Evolutionary conservation across 2,329 filamentous ascomycete species (phyloP).

Genomic region (Hypoxylon sp.): DNA sequence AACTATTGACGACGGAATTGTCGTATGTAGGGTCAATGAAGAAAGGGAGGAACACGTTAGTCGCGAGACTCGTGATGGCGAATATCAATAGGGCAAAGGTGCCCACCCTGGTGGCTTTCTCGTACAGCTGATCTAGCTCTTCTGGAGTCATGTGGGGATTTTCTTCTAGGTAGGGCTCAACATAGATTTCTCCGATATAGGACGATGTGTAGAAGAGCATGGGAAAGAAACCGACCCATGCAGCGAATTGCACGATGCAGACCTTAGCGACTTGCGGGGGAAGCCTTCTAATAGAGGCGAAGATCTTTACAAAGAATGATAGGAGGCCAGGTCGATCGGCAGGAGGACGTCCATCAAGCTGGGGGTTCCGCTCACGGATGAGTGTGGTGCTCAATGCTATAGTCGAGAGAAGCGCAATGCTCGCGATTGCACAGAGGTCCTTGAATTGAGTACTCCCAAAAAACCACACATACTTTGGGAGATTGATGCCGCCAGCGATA

Average conservation of each 20-base stretch:
- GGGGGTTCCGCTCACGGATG: constrained; percentile 85
- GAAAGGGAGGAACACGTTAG: constrained; percentile 87
- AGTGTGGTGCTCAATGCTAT: constrained; percentile 76
- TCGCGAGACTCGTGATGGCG: constrained; percentile 83
- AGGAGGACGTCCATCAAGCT: constrained; percentile 73
- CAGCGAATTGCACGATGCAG: constrained; percentile 84
- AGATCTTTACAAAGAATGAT: constrained; percentile 83
- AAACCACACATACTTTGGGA: constrained; percentile 80
- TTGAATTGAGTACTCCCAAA: constrained; percentile 93
- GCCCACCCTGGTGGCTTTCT: constrained; percentile 85
- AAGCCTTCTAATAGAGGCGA: constrained; percentile 79
- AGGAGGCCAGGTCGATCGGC: constrained; percentile 74
- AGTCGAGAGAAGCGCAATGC: constrained; percentile 76
- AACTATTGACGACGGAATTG: constrained; percentile 52
- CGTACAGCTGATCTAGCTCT: constrained; percentile 84
- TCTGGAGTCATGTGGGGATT: constrained; percentile 82
- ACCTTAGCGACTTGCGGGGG: constrained; percentile 86
- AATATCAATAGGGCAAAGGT: constrained; percentile 92
- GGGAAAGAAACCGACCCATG: constrained; percentile 96
- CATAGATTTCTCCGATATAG: constrained; percentile 93
- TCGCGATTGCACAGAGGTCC: constrained; percentile 87
- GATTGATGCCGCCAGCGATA: constrained; percentile 84
- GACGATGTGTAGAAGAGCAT: constrained; percentile 96
- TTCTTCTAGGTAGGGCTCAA: constrained; percentile 80
- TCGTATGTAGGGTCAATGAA: constrained; percentile 86